Evolutionary conservation across 225 moss, liverwort and hornwort species (phyloP).

Genomic region (Lunularia cruciata): DNA sequence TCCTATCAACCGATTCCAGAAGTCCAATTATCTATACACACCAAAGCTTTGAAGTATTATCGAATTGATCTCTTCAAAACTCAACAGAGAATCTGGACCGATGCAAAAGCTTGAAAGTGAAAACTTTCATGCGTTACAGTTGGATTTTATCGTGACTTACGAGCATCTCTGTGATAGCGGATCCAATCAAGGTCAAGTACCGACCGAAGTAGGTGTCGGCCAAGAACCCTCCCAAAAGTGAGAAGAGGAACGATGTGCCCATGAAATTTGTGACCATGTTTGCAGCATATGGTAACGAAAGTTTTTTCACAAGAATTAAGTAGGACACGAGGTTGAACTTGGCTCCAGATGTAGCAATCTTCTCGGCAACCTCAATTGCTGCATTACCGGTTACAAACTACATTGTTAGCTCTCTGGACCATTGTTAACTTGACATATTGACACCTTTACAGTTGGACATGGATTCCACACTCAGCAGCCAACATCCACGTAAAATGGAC

Average conservation of each 20-base stretch:
- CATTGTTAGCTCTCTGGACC: too few relatives aligned
- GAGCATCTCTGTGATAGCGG: conserved; percentile 15
- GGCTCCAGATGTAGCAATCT: conserved; percentile 46
- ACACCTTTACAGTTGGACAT: background rate
- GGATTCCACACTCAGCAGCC: background rate
- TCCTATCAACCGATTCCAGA: too few relatives aligned
- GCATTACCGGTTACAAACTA: background rate
- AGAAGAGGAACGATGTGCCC: conserved; percentile 43
- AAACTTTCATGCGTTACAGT: background rate
- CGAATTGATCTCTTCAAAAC: too few relatives aligned
- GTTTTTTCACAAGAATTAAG: conserved; percentile 29
- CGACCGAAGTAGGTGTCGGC: conserved; percentile 50
- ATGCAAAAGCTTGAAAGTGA: background rate
- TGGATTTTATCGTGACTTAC: conserved; percentile 4
- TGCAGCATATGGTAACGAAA: conserved; percentile 35
- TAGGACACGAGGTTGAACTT: conserved; percentile 47
- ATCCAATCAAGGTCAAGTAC: conserved; percentile 25
- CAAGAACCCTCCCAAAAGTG: conserved; percentile 46
- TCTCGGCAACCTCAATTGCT: conserved; percentile 44
- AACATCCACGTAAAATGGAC: too few relatives aligned
- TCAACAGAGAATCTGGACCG: conserved; percentile 4
- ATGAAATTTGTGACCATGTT: conserved; percentile 49
- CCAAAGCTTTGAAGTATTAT: too few relatives aligned
- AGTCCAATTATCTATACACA: background rate
- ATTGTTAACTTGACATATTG: background rate